Evolutionary conservation across 2,329 filamentous ascomycete species (phyloP).

Genomic region (Aspergillus sp.): DNA sequence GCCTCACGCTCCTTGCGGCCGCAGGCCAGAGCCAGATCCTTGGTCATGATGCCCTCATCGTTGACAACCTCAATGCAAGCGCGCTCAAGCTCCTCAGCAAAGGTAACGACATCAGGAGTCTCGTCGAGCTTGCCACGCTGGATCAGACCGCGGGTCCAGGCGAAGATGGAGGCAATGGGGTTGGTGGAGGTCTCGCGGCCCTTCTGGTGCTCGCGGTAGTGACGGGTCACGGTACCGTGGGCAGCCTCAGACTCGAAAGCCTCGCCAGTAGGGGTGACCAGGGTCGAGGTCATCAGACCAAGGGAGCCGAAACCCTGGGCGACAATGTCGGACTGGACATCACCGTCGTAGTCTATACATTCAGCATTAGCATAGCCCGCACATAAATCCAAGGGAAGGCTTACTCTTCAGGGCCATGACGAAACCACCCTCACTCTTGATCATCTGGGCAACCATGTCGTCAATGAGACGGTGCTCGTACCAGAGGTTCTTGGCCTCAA

Average conservation of each 20-base stretch:
- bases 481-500: conserved; percentile 93
- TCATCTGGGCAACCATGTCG: conserved; percentile 99
- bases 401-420: conserved; percentile 97
- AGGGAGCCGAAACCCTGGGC: conserved; percentile 98
- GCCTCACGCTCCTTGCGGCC: conserved; percentile 81
- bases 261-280: conserved; percentile 94
- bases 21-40: conserved; percentile 93
- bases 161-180: conserved; percentile 98
- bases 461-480: conserved; percentile 99
- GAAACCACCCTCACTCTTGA: conserved; percentile 96
- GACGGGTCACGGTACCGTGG: conserved; percentile 95
- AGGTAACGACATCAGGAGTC: conserved; percentile 88
- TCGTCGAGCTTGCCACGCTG: conserved; percentile 92
- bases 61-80: conserved; percentile 95
- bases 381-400: conserved; percentile 27
- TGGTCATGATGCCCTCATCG: conserved; percentile 95
- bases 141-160: conserved; percentile 92
- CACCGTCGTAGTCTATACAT: conserved; percentile 74
- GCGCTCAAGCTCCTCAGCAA: conserved; percentile 87
- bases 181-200: conserved; percentile 96
- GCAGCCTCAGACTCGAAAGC: conserved; percentile 97
- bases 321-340: conserved; percentile 97
- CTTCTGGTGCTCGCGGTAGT: conserved; percentile 99
- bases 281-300: conserved; percentile 96
- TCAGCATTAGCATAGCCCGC: too few relatives aligned